These are phyloP conservation scores for Lactuca saligna DNA, from an alignment of 129 eudicot genomes.

Conservation along the genomic window DNA sequence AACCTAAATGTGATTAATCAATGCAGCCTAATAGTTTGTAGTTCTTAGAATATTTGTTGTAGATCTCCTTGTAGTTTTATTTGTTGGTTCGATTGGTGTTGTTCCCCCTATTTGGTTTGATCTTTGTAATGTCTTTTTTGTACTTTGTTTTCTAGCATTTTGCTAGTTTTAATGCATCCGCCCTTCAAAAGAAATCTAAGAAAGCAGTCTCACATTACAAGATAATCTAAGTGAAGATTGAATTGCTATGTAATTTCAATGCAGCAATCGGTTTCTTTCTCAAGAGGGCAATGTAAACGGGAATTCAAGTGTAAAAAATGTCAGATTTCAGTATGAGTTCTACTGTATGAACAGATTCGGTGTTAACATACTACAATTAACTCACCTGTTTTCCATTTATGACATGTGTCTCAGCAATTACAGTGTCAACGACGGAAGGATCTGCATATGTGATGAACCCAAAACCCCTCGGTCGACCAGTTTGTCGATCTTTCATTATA, in stretches of 20 bases:
- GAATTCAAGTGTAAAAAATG: background rate
- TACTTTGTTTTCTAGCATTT: too few species aligned
- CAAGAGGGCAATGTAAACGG: background rate
- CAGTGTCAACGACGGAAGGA: slow-evolving; percentile 83
- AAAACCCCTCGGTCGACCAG: slow-evolving; percentile 88
- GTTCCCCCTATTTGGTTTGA: too few species aligned
- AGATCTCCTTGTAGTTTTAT: too few species aligned
- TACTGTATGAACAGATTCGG: background rate
- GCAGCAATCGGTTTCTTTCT: background rate
- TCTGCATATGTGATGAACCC: slow-evolving; percentile 92
- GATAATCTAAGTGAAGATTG: background rate
- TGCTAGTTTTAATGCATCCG: too few species aligned
- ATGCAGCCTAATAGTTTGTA: background rate
- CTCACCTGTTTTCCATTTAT: slow-evolving; percentile 84
- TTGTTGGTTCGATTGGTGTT: too few species aligned
- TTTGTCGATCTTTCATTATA: slow-evolving; percentile 80
- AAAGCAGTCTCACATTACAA: background rate
- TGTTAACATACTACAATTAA: background rate
- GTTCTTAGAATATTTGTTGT: too few species aligned
- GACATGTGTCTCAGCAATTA: slow-evolving; percentile 74
- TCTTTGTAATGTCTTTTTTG: too few species aligned
- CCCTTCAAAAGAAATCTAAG: too few species aligned
- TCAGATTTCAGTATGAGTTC: too few species aligned
- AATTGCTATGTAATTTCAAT: background rate
- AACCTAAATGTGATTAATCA: background rate